Base-by-base conservation (phyloP, 164 flowering plant genomes). In the Hamamelis virginiana region DNA sequence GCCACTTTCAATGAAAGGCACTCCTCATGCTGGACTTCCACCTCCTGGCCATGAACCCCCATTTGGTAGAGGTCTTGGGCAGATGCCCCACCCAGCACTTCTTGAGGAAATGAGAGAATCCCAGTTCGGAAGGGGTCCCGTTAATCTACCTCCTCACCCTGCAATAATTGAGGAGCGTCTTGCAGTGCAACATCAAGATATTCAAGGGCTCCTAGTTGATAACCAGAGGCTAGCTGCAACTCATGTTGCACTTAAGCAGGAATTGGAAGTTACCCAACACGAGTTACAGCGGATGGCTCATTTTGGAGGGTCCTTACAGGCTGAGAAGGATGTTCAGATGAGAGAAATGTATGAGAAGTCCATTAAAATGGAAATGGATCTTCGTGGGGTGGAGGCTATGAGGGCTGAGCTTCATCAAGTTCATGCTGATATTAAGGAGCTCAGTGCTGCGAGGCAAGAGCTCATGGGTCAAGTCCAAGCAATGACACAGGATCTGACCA, bases 241-340 rank as follows among this genome's bases (percentile, higher is more conserved):
- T 4, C 99, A 95, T 77, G 97, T 92, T 46, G 97, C 99, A 0
- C 83, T 95, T 21, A 92, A 85, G 81, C 97, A 92, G 82, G 99
- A 95, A 62, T 65, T 92, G 26, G 96, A 86, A 62, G 80, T 78
- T 50, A 85, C 87, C 1, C 94, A 89, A 55, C 78, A 84, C 67
- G 96, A 95, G 80, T 70, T 95, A 64, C 91, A 88, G 38, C 78
- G 81, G 3, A 81, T 83, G 84, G 74, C 76, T 14, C 87, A 85
- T 14, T 69, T 73, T 48, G 86, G 87, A 0, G 85, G 80, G 0
- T 73, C 89, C 0, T 66, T 87, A 65, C 83, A 81, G 12, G 75
- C 83, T 0, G 97, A 89, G 66, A 84, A 77, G 74, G 99, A 92
- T 59, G 70, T 73, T 16, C 86, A 87, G 74, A 81, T 91, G 85